These are phyloP conservation scores for Chytriomyces sp. DNA, from an alignment of 192 early-diverging fungal species.

Conservation along the genomic window DNA sequence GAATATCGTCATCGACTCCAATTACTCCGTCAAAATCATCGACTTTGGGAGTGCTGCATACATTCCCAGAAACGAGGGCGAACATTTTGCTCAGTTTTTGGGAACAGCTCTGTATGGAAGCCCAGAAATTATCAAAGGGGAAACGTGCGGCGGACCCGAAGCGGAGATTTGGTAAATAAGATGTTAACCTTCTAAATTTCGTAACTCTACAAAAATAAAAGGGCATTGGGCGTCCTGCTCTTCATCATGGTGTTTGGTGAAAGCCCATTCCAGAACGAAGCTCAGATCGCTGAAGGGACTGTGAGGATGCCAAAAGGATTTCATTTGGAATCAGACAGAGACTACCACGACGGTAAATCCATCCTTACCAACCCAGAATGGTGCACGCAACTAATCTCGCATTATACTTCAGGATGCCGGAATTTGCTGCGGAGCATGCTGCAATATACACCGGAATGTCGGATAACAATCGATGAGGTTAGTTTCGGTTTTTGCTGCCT, in stretches of 20 bases:
- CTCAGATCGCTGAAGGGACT: constrained; percentile 49
- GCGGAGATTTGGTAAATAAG: constrained; percentile 54
- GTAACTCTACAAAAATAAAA: constrained; percentile 6
- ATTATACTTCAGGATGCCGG: background rate
- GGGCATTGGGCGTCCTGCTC: constrained; percentile 54
- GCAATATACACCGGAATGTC: background rate
- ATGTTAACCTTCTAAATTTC: no score
- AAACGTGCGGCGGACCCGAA: constrained; percentile 53
- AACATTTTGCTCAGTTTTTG: constrained; percentile 53
- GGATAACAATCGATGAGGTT: background rate
- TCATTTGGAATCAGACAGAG: background rate
- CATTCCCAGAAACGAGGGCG: constrained; percentile 41
- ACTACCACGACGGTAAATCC: background rate
- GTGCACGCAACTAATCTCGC: no score
- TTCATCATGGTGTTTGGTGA: constrained; percentile 55
- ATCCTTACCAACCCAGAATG: background rate
- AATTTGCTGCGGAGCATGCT: background rate
- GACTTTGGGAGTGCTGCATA: constrained; percentile 55
- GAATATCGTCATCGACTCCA: constrained; percentile 55
- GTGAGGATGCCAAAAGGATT: constrained; percentile 5
- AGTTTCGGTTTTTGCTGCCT: no score
- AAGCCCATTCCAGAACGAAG: constrained; percentile 52
- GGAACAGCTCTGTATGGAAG: constrained; percentile 57
- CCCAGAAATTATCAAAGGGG: constrained; percentile 46
- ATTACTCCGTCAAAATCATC: constrained; percentile 52